Evolutionary conservation across 2,329 filamentous ascomycete species (phyloP).

Genomic region (Botryotinia calthae): DNA sequence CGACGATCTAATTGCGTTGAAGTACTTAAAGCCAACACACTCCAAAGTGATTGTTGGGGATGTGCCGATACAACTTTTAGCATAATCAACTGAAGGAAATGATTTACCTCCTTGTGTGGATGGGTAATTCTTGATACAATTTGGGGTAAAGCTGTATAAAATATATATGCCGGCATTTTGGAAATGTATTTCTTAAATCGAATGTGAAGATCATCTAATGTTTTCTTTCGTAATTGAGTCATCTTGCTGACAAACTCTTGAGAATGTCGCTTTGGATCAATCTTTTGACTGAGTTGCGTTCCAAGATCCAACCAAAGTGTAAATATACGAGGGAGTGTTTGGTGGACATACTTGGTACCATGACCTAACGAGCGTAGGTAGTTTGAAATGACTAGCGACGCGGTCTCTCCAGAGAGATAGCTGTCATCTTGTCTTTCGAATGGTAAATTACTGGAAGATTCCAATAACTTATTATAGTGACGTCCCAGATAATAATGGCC

Average conservation of each 20-base stretch:
- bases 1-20: constrained; percentile 70
- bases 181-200: constrained; percentile 78
- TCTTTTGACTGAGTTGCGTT: constrained; percentile 63
- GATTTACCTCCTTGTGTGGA: constrained; percentile 73
- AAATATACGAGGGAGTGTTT: constrained; percentile 85
- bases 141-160: constrained; percentile 82
- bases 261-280: constrained; percentile 48
- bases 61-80: constrained; percentile 82
- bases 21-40: constrained; percentile 81
- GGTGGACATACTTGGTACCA: constrained; percentile 93
- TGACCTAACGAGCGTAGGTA: constrained; percentile 83
- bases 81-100: constrained; percentile 75
- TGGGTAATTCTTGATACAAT: constrained; percentile 96
- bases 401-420: constrained; percentile 76
- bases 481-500: constrained; percentile 95
- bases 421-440: constrained; percentile 73
- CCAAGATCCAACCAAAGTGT: constrained; percentile 95
- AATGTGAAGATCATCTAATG: constrained; percentile 66
- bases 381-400: constrained; percentile 89
- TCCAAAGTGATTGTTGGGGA: constrained; percentile 90
- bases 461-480: constrained; percentile 94
- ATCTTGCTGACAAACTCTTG: constrained; percentile 52
- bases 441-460: constrained; percentile 78
- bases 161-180: constrained; percentile 70
- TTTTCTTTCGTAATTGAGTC: constrained; percentile 56